A percentile compares a stretch with the other conserved stretches of the same genome.
Conservation (phyloP, 2,329 filamentous ascomycete species). For the Bertia moriformis region DNA sequence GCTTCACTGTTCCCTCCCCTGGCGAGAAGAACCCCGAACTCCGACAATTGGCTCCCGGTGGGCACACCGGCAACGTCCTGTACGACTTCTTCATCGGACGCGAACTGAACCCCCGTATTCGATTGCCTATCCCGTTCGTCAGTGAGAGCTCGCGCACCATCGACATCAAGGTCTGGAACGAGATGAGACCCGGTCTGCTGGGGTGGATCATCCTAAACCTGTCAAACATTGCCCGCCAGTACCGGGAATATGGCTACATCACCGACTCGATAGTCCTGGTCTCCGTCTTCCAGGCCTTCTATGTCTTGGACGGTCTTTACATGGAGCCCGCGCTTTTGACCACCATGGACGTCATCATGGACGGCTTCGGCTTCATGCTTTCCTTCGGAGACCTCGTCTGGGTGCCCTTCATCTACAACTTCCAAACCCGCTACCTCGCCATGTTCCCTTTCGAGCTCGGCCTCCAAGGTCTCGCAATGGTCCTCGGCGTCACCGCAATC, state of each 20-base stretch:
- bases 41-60: slow-evolving; percentile 70
- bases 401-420: slow-evolving; percentile 79
- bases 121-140: slow-evolving; percentile 49
- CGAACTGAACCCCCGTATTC: slow-evolving; percentile 79
- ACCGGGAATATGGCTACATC: slow-evolving; percentile 67
- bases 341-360: slow-evolving; percentile 84
- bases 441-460: slow-evolving; percentile 72
- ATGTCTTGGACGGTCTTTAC: slow-evolving; percentile 71
- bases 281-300: slow-evolving; percentile 63
- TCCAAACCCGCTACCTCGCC: slow-evolving; percentile 73
- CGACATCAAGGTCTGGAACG: slow-evolving; percentile 80
- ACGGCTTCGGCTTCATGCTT: slow-evolving; percentile 92
- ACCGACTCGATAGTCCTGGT: slow-evolving; percentile 77
- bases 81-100: slow-evolving; percentile 97
- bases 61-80: slow-evolving; percentile 67
- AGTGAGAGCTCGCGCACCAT: slow-evolving; percentile 41
- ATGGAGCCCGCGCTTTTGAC: slow-evolving; percentile 83
- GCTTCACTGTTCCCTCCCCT: slow-evolving; percentile 64
- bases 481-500: slow-evolving; percentile 50
- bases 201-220: slow-evolving; percentile 79
- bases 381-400: slow-evolving; percentile 84
- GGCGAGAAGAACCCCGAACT: slow-evolving; percentile 40
- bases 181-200: slow-evolving; percentile 80
- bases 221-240: slow-evolving; percentile 75
- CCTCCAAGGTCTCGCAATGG: slow-evolving; percentile 43